Evolutionary conservation across 1,284 basidiomycete genomes (phyloP).

Genomic region (Moesziomyces globuligerus): DNA sequence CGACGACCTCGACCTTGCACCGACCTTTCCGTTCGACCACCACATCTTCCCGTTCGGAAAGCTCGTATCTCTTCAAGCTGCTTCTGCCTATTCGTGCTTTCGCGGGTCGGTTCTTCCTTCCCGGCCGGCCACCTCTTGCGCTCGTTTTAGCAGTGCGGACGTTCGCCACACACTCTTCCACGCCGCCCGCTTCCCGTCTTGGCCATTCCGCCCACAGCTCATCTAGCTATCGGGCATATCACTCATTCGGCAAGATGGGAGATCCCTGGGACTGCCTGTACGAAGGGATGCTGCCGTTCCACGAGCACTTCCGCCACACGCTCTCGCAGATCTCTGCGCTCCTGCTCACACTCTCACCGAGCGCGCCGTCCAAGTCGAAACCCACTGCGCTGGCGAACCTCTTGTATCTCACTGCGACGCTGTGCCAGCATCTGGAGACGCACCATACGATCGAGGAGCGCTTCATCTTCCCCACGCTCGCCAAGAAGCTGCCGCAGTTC

Average conservation of each 20-base stretch:
- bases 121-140: too few relatives aligned
- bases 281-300: slow-evolving; percentile 53
- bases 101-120: too few relatives aligned
- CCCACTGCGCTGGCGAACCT: slow-evolving; percentile 18
- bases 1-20: too few relatives aligned
- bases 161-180: too few relatives aligned
- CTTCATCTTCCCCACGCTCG: slow-evolving; percentile 58
- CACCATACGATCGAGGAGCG: slow-evolving; percentile 62
- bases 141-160: too few relatives aligned
- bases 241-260: slow-evolving; percentile 6
- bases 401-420: slow-evolving; percentile 17
- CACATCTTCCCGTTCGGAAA: too few relatives aligned
- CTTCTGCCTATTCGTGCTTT: too few relatives aligned
- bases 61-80: too few relatives aligned
- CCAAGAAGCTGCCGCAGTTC: slow-evolving; percentile 55
- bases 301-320: slow-evolving; percentile 45
- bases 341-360: slow-evolving; percentile 16
- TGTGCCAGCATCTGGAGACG: slow-evolving; percentile 45
- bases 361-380: slow-evolving; percentile 13
- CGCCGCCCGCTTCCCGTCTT: too few relatives aligned
- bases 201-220: not conserved
- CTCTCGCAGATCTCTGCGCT: slow-evolving; percentile 30
- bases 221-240: not conserved
- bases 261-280: slow-evolving; percentile 49
- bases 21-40: too few relatives aligned